Conservation (phyloP, 2,329 filamentous ascomycete genomes). For the Aspergillus tanneri region DNA sequence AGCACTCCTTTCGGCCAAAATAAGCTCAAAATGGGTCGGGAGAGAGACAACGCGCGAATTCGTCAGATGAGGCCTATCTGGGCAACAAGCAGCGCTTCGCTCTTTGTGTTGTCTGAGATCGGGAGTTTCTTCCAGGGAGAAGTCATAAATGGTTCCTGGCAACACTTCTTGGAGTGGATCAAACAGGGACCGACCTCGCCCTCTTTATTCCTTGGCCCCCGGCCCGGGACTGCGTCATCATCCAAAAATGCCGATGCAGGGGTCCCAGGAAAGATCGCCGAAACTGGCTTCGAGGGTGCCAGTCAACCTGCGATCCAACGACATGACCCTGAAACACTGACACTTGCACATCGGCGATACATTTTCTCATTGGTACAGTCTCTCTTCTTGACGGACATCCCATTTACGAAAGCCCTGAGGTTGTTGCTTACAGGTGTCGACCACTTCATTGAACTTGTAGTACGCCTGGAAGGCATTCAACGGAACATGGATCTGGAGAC, state of each 20-base stretch:
- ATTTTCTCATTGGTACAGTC: conserved; percentile 61
- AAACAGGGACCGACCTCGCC: conserved; percentile 42
- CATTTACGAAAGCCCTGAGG: conserved; percentile 43
- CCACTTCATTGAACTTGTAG: conserved; percentile 73
- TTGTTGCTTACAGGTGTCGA: conserved; percentile 61
- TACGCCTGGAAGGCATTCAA: conserved; percentile 74
- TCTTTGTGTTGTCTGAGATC: conserved; percentile 86
- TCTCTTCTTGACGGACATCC: conserved; percentile 44
- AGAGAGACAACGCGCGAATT: conserved; percentile 63
- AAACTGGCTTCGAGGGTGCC: conserved; percentile 12
- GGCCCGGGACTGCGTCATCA: conserved; percentile 40
- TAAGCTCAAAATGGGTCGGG: conserved; percentile 61
- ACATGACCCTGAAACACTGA: conserved; percentile 82
- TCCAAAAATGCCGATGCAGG: conserved; percentile 16
- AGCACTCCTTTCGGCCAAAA: conserved; percentile 60
- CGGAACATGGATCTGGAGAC: conserved; percentile 75
- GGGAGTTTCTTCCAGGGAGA: conserved; percentile 88
- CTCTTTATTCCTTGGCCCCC: conserved; percentile 31
- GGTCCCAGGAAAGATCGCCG: conserved; percentile 11
- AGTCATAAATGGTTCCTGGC: conserved; percentile 77
- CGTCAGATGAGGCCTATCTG: conserved; percentile 76
- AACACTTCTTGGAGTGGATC: conserved; percentile 76
- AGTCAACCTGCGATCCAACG: conserved; percentile 33
- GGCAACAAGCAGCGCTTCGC: conserved; percentile 82
- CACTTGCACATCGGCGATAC: conserved; percentile 75